Percentiles rank a stretch among this genome's conserved stretches.
These are phyloP conservation scores for Rhizoclosmatium globosum DNA, from an alignment of 192 early-diverging fungal genomes.

Conservation along the genomic window DNA sequence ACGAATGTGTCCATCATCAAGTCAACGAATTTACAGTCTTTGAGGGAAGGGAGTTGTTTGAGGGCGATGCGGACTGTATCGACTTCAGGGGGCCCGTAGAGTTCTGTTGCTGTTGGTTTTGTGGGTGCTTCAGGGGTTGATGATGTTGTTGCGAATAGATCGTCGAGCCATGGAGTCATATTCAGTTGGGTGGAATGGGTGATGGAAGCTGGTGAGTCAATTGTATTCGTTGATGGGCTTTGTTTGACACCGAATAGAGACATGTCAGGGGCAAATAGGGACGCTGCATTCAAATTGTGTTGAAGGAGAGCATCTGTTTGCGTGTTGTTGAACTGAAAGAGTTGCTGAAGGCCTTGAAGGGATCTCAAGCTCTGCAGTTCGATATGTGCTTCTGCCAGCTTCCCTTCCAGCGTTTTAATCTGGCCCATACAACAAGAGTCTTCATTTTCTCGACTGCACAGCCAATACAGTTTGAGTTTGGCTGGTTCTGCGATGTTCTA, in stretches of 20 bases:
- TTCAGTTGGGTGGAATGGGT: background rate
- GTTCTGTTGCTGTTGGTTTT: conserved; percentile 7
- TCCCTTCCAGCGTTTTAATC: background rate
- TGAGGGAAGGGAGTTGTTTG: conserved; percentile 9
- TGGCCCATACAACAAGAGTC: background rate
- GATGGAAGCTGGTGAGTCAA: background rate
- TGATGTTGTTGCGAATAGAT: background rate
- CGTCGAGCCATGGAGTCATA: background rate
- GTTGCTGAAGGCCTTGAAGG: background rate
- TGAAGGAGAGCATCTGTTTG: background rate
- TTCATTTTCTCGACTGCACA: background rate
- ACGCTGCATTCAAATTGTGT: background rate
- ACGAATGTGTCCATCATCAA: background rate
- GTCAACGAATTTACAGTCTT: conserved; percentile 12
- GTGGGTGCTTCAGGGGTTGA: background rate
- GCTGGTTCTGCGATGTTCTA: background rate
- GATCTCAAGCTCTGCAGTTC: background rate
- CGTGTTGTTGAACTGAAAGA: background rate
- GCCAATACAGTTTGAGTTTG: background rate
- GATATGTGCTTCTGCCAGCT: background rate
- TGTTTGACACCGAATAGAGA: background rate
- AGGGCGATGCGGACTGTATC: background rate
- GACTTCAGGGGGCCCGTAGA: conserved; percentile 15
- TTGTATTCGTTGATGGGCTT: background rate
- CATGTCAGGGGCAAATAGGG: background rate